These are phyloP conservation scores for Zoysia japonica DNA, from an alignment of 176 grass and related monocot genomes.

Conservation along the genomic window DNA sequence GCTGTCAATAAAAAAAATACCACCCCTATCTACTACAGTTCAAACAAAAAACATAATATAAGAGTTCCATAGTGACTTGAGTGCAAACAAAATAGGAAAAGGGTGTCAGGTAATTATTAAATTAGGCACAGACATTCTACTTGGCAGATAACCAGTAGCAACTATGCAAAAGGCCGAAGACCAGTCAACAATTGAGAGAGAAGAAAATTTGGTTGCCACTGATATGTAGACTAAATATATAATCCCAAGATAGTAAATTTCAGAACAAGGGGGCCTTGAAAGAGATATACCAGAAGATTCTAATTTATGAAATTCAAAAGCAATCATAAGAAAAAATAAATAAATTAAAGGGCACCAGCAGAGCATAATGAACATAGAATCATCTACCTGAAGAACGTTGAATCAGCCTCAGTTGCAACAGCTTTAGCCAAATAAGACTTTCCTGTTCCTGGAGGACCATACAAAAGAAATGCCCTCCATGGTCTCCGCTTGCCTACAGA, in stretches of 20 bases:
- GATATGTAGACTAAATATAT: neutral
- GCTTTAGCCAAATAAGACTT: constrained; percentile 99
- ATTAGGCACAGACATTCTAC: neutral
- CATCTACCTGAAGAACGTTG: constrained; percentile 92
- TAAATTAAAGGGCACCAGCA: neutral
- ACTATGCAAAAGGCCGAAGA: neutral
- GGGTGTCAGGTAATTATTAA: neutral
- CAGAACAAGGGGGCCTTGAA: neutral
- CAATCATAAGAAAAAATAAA: neutral
- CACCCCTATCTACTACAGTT: neutral
- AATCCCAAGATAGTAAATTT: neutral
- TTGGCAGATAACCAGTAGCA: neutral
- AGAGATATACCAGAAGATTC: neutral
- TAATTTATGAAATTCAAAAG: neutral
- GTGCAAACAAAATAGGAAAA: neutral
- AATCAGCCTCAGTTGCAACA: constrained; percentile 96
- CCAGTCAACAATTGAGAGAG: neutral
- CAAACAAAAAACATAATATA: constrained; percentile 1
- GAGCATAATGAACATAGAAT: neutral
- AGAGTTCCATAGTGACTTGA: neutral
- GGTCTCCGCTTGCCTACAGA: constrained; percentile 84
- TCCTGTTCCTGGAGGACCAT: constrained; percentile 97
- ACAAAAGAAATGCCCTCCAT: constrained; percentile 98
- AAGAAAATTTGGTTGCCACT: neutral
- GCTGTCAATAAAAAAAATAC: constrained; percentile 4